Evolutionary conservation across 768 basidiomycete species (phyloP), one percentile per base, ranked within the genome.

Genomic region (Boletus rubropictus): DNA sequence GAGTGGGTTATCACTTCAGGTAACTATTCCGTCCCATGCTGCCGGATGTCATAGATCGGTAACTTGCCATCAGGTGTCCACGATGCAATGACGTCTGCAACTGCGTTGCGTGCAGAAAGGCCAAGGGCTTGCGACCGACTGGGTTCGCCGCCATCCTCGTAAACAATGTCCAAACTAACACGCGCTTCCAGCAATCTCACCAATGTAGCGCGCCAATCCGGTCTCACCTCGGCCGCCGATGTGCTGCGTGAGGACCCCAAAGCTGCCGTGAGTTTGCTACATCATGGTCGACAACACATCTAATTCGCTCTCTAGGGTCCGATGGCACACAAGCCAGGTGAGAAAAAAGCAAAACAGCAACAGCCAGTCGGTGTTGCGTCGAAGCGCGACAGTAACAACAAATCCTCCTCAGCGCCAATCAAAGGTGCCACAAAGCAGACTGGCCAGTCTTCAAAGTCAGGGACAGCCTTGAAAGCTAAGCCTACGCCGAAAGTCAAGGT

Each of bases 71-170:
- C 52, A 89, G 86, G 60, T 89, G 87, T 53, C 84, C 84, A 4
- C 76, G 73, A 54, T 89, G 87, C 49, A 68, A 74, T 42, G 79
- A 76, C 53, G 65, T 72, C 9, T 89, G 87, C 65, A 86, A 81
- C 60, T 89, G 87, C 52, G 70, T 74, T 34, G 62, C 60, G 4
- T 89, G 87, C 64, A 75, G 80, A 48, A 85, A 82, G 63, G 69
- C 75, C 14, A 72, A 79, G 59, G 84, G 84, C 18, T 66, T 83
- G 25, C 72, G 73, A 42, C 73, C 81, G 0, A 74, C 74, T 24
- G 82, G 82, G 84, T 84, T 53, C 17, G 77, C 62, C 15, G 20
- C 25, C 12, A 34, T 25, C 33, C 9, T 32, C 39, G 21, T 35
- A 33, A 35, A 37, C 27, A 28, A 43, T 7, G 43, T 39, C 40